Conservation (phyloP, 108 stramenopile genomes). For the Conticribra guillardii region DNA sequence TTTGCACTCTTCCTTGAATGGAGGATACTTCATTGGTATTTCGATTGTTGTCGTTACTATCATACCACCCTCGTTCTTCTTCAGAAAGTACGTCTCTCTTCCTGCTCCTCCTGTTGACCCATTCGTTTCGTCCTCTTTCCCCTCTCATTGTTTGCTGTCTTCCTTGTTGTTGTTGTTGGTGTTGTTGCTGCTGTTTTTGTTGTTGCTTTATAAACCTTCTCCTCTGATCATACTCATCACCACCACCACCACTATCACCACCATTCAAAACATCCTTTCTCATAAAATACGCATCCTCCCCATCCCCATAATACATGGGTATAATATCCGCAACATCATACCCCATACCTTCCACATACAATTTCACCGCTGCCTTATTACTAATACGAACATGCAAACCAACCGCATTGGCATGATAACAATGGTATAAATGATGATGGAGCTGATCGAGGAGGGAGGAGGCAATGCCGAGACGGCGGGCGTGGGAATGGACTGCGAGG, state of each 20-base stretch:
- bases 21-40: background rate
- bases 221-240: too few species aligned
- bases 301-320: conserved; percentile 86
- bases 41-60: background rate
- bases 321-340: conserved; percentile 77
- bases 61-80: conserved; percentile 28
- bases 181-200: too few species aligned
- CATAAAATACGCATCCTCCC: conserved; percentile 94
- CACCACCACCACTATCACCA: too few species aligned
- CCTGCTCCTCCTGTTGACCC: conserved; percentile 26
- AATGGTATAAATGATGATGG: conserved; percentile 69
- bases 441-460: conserved; percentile 73
- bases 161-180: too few species aligned
- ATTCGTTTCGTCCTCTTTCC: conserved; percentile 20
- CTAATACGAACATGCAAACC: conserved; percentile 83
- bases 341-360: conserved; percentile 71
- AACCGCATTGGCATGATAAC: conserved; percentile 57
- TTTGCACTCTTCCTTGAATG: conserved; percentile 28
- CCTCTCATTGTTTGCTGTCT: too few species aligned
- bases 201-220: too few species aligned
- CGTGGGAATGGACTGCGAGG: conserved; percentile 75
- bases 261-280: too few species aligned
- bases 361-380: conserved; percentile 70
- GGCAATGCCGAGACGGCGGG: conserved; percentile 81
- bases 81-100: conserved; percentile 28